phyloP scores from a whole-genome alignment of 169 alveolate species.

The Pseudocohnilembus persalinus region DNA sequence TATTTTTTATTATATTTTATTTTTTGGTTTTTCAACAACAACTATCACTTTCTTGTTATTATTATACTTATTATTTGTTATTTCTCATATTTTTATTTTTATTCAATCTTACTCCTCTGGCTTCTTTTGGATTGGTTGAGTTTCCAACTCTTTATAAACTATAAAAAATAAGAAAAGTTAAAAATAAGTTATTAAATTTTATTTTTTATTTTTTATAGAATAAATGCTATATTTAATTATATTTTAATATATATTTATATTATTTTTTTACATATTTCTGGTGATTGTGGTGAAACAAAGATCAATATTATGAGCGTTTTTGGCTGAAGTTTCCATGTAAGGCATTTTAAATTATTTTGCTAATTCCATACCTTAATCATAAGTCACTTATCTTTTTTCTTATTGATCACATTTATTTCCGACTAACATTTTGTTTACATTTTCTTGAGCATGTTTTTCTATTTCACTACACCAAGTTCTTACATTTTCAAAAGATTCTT shows the following conservation, averaged over 20 bases:
- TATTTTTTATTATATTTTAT: no score
- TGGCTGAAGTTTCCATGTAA: conserved; percentile 44
- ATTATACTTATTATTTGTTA: background rate
- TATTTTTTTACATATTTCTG: conserved; percentile 24
- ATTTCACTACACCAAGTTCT: conserved; percentile 54
- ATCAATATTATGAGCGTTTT: conserved; percentile 36
- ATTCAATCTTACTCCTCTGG: background rate
- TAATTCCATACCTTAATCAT: conserved; percentile 72
- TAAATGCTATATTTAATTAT: no score
- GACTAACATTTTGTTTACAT: conserved; percentile 63
- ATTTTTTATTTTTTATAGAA: no score
- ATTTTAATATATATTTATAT: no score
- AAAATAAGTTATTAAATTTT: background rate
- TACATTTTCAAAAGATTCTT: conserved; percentile 57
- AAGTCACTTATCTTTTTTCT: conserved; percentile 66
- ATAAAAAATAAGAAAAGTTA: no score
- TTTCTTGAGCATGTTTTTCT: conserved; percentile 57
- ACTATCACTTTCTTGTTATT: background rate
- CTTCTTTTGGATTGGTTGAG: background rate
- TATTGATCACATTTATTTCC: conserved; percentile 84
- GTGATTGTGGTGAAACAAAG: conserved; percentile 33
- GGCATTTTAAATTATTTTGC: conserved; percentile 40
- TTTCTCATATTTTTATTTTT: background rate
- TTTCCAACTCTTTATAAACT: background rate
- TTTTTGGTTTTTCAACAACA: background rate